These are phyloP conservation scores for Clarireedia hainanense DNA, from an alignment of 2,329 filamentous ascomycete genomes.

Conservation along the genomic window DNA sequence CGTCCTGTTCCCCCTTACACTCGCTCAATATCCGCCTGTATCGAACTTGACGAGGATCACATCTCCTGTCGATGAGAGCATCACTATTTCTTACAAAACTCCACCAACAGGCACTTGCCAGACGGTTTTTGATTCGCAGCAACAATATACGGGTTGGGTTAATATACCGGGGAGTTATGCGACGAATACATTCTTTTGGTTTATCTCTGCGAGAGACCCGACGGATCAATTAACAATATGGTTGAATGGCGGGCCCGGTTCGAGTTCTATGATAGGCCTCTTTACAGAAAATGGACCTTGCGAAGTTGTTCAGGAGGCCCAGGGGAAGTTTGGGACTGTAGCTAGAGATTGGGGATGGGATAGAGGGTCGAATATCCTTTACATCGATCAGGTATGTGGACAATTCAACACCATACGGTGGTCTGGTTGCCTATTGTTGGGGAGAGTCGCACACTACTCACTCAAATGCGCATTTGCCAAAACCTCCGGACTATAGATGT, in stretches of 20 bases:
- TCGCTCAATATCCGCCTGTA: slow-evolving; percentile 32
- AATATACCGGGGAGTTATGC: slow-evolving; percentile 47
- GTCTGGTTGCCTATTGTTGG: not conserved
- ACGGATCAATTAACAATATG: slow-evolving; percentile 50
- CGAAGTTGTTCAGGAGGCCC: slow-evolving; percentile 40
- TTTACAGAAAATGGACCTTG: slow-evolving; percentile 53
- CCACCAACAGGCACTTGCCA: slow-evolving; percentile 53
- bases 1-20: slow-evolving; percentile 16
- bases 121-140: slow-evolving; percentile 56
- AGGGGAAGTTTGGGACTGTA: slow-evolving; percentile 45
- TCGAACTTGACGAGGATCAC: slow-evolving; percentile 46
- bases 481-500: too few species aligned
- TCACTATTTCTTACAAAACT: slow-evolving; percentile 61
- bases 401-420: not conserved
- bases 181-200: slow-evolving; percentile 43
- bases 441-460: too few species aligned
- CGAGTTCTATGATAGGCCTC: slow-evolving; percentile 56
- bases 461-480: too few species aligned
- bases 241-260: slow-evolving; percentile 61
- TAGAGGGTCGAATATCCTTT: slow-evolving; percentile 47
- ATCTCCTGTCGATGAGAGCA: slow-evolving; percentile 54
- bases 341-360: slow-evolving; percentile 61
- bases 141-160: slow-evolving; percentile 66
- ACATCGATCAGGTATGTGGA: slow-evolving; percentile 40
- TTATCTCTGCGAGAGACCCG: slow-evolving; percentile 38